Evolutionary conservation across 2,329 filamentous ascomycete species (phyloP), one percentile per base, ranked within the genome.

Genomic region (Aspergillus sp.): DNA sequence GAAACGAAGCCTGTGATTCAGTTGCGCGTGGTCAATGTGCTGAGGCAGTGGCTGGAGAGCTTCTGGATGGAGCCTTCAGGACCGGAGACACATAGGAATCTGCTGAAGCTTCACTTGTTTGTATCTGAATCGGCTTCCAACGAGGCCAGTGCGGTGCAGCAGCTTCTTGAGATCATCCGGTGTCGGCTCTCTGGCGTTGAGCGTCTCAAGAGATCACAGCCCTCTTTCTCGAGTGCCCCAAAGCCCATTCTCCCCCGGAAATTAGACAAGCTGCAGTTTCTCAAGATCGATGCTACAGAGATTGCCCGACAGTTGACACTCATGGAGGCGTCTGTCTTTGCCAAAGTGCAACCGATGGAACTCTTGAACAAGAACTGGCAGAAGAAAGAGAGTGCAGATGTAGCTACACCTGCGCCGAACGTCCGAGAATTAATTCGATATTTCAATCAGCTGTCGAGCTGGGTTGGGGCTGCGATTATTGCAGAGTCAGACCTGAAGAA

Each of bases 341-440:
- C 87, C 69, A 96, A 95, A 77, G 93, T 97, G 73, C 93, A 91
- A 75, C 89, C 91, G 0, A 91, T 90, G 0, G 93, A 98, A 73
- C 96, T 92, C 71, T 80, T 97, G 55, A 96, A 95, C 77, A 97
- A 97, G 80, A 95, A 90, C 6, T 97, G 93, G 93, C 90, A 96
- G 76, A 96, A 93, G 82, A 96, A 96, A 79, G 81, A 93, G 50
- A 82, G 77, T 9, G 27, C 8, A 31, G 27, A 31, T 11, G 9
- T 11, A 11, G 86, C 90, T 24, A 90, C 96, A 65, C 89, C 90
- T 35, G 91, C 93, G 3, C 87, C 91, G 0, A 96, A 97, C 65
- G 90, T 97, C 64, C 96, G 96, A 75, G 90, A 91, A 5, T 83
- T 97, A 60, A 98, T 98, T 75, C 81, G 96, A 54, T 93, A 97